Evolutionary conservation across 495 filamentous ascomycete species (phyloP).

Genomic region (Talaromyces nanjingensis): DNA sequence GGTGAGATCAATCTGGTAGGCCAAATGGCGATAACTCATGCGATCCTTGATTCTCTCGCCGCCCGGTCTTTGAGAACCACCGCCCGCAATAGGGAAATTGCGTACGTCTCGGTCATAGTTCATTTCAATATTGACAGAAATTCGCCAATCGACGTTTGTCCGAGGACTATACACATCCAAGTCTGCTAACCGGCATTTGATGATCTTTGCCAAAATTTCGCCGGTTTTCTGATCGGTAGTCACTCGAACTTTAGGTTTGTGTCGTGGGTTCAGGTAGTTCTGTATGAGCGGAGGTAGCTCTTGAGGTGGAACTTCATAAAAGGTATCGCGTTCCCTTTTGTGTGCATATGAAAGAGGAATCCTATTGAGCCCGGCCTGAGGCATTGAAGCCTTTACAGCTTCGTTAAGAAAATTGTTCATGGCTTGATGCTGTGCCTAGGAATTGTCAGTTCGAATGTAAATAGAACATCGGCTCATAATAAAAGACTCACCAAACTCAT

Average conservation of each 20-base stretch:
- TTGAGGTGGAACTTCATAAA: slow-evolving; percentile 64
- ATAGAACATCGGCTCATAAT: slow-evolving; percentile 6
- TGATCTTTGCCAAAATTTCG: slow-evolving; percentile 69
- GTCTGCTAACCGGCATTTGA: slow-evolving; percentile 83
- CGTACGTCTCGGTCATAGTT: slow-evolving; percentile 63
- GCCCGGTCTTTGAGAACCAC: slow-evolving; percentile 26
- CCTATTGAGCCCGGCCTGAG: slow-evolving; percentile 37
- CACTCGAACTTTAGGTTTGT: slow-evolving; percentile 65
- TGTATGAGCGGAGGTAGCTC: slow-evolving; percentile 50
- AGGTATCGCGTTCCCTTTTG: slow-evolving; percentile 71
- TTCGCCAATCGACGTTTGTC: slow-evolving; percentile 70
- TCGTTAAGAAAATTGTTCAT: slow-evolving; percentile 79
- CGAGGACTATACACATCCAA: slow-evolving; percentile 70
- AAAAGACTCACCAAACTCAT: slow-evolving; percentile 70
- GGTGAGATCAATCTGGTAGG: slow-evolving; percentile 83
- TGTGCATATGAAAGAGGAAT: slow-evolving; percentile 73
- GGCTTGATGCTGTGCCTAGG: slow-evolving; percentile 63
- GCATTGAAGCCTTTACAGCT: slow-evolving; percentile 43
- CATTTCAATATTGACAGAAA: slow-evolving; percentile 89
- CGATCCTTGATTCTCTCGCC: slow-evolving; percentile 77
- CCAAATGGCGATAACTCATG: slow-evolving; percentile 76
- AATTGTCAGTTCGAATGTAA: slow-evolving; percentile 11
- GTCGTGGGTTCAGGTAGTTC: slow-evolving; percentile 47
- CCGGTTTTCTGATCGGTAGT: slow-evolving; percentile 69
- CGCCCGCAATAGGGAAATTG: slow-evolving; percentile 37